Conservation (phyloP, 1,139 yeast genomes). For the Candida sojae region DNA sequence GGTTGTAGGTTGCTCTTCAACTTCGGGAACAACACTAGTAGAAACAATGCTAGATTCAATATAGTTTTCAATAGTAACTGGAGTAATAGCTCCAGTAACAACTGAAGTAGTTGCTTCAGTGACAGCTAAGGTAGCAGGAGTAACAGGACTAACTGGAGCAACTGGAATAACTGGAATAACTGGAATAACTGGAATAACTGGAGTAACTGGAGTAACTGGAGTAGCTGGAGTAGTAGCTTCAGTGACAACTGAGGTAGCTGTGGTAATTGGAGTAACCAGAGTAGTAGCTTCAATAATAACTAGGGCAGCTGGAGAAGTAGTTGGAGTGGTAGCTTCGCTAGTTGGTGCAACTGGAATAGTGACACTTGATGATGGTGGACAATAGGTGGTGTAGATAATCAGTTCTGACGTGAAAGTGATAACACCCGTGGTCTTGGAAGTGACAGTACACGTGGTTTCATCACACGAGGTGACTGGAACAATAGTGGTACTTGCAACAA, state of each 20-base stretch:
- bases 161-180: too few species aligned
- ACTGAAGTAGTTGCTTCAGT: background rate
- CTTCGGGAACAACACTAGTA: background rate
- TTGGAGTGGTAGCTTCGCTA: too few species aligned
- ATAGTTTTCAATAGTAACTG: constrained; percentile 1
- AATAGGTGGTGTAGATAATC: constrained; percentile 19
- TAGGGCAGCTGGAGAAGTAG: too few species aligned
- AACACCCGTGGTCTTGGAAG: constrained; percentile 25
- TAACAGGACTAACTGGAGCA: too few species aligned
- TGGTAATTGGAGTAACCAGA: too few species aligned
- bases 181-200: too few species aligned
- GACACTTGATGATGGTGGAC: constrained; percentile 14
- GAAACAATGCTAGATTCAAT: background rate
- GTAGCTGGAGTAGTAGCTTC: background rate
- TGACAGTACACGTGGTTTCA: constrained; percentile 3
- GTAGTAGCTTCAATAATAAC: too few species aligned
- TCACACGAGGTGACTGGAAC: constrained; percentile 13
- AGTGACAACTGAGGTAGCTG: background rate
- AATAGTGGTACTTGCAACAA: constrained; percentile 18
- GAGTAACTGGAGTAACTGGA: background rate
- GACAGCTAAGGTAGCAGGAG: constrained; percentile 8
- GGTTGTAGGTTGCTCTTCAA: background rate
- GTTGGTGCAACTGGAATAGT: constrained; percentile 12
- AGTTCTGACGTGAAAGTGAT: constrained; percentile 26
- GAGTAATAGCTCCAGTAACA: background rate